Conservation (phyloP, 164 flowering plant genomes). For the Houttuynia cordata region DNA sequence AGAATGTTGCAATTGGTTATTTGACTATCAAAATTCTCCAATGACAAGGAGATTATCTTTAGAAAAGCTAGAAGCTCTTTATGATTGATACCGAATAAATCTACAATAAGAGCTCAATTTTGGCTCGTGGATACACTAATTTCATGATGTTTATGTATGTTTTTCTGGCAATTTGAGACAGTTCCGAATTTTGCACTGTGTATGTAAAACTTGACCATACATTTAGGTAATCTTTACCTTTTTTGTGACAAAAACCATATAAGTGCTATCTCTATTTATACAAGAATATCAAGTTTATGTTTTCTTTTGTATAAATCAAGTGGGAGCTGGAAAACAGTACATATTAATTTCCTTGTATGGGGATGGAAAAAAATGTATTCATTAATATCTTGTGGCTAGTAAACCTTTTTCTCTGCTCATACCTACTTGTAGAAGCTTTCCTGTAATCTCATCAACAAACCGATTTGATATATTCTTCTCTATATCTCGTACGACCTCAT, state of each 20-base stretch:
- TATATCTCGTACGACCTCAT: conserved; percentile 49
- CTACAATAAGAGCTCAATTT: neutral
- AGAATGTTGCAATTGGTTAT: neutral
- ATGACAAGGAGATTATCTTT: neutral
- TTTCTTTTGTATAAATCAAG: neutral
- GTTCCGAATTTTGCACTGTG: neutral
- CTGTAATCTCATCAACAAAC: conserved; percentile 46
- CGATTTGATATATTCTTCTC: conserved; percentile 46
- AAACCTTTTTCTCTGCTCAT: neutral
- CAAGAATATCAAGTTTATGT: neutral
- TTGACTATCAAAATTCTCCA: too few species aligned
- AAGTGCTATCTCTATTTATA: too few species aligned
- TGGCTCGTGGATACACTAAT: neutral
- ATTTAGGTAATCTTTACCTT: neutral
- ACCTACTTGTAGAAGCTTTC: conserved; percentile 19
- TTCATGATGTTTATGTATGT: neutral
- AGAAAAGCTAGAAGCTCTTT: neutral
- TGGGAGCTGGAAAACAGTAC: neutral
- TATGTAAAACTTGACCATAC: neutral
- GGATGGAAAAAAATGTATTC: neutral
- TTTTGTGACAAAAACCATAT: neutral
- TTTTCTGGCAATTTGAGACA: neutral
- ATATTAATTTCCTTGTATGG: neutral
- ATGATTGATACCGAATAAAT: neutral
- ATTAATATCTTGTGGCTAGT: neutral